Evolutionary conservation across 129 eudicot genomes (phyloP).

Genomic region (Solidago caesia): DNA sequence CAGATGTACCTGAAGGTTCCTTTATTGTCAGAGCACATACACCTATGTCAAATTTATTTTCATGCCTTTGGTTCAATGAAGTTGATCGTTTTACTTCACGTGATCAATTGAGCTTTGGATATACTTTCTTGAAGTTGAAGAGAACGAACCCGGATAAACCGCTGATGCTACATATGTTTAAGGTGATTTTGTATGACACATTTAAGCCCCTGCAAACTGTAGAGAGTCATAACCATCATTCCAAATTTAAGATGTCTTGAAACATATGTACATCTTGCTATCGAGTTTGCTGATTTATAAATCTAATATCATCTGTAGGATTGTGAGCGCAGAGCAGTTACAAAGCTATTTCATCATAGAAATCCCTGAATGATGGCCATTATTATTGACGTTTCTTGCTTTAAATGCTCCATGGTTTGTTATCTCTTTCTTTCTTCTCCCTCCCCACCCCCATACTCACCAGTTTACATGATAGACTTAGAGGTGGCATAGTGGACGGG

Average conservation of each 20-base stretch:
- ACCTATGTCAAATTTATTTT: conserved; percentile 88
- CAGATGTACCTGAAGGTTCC: conserved; percentile 99
- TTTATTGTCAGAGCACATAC: conserved; percentile 91
- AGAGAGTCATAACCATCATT: not conserved
- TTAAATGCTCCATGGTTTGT: conserved; percentile 26
- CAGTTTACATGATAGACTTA: not conserved
- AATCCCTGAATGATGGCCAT: conserved; percentile 28
- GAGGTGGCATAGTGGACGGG: not conserved
- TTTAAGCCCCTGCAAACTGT: not conserved
- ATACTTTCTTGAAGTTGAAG: conserved; percentile 75
- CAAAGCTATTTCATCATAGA: conserved; percentile 87
- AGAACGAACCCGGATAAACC: conserved; percentile 66
- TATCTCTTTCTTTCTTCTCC: conserved; percentile 12
- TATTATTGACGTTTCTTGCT: conserved; percentile 4
- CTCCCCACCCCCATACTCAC: not conserved
- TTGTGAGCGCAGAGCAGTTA: conserved; percentile 84
- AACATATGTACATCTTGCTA: not conserved
- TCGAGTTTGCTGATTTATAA: not conserved
- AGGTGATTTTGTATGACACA: conserved; percentile 43
- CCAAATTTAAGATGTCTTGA: not conserved
- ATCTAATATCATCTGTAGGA: conserved; percentile 47
- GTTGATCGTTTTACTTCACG: conserved; percentile 97
- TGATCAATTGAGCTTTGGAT: conserved; percentile 92
- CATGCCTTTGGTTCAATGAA: conserved; percentile 98
- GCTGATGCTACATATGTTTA: conserved; percentile 70